Conservation (phyloP, 768 basidiomycete genomes). For the Kwoniella sp. region DNA sequence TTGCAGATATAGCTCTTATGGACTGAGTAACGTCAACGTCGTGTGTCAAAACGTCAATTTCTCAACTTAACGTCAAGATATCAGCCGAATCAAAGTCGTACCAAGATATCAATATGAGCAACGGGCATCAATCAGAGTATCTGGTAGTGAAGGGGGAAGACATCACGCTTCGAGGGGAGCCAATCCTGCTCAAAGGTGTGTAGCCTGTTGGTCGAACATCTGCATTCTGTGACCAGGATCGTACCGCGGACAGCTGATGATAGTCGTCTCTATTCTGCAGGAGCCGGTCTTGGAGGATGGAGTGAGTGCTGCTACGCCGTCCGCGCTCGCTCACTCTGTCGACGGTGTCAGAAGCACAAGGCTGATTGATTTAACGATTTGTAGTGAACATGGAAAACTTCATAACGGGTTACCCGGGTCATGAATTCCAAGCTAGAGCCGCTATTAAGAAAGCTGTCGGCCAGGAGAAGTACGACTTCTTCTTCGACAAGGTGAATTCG, state of each 20-base stretch:
- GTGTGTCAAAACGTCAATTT: no score
- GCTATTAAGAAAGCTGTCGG: slow-evolving; percentile 70
- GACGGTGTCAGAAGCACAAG: not conserved
- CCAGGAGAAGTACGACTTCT: slow-evolving; percentile 66
- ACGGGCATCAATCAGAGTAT: slow-evolving; percentile 2
- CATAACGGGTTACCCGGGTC: slow-evolving; percentile 70
- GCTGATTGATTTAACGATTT: not conserved
- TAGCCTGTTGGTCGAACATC: slow-evolving; percentile 41
- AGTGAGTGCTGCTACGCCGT: slow-evolving; percentile 46
- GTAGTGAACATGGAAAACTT: slow-evolving; percentile 67
- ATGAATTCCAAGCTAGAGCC: slow-evolving; percentile 72
- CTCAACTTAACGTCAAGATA: no score
- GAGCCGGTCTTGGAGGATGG: slow-evolving; percentile 81
- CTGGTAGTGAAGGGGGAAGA: slow-evolving; percentile 22
- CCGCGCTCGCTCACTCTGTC: no score
- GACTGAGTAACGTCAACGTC: no score
- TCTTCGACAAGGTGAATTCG: slow-evolving; percentile 73
- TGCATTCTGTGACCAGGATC: no score
- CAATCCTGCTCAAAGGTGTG: slow-evolving; percentile 29
- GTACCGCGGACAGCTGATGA: no score
- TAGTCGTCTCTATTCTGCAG: slow-evolving; percentile 61
- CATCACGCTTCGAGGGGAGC: slow-evolving; percentile 25
- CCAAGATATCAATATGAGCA: not conserved
- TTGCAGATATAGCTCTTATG: no score
- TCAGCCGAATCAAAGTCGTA: no score